Evolutionary conservation across 306 rosid species (phyloP).

Genomic region (Pyrus bretschneideri): DNA sequence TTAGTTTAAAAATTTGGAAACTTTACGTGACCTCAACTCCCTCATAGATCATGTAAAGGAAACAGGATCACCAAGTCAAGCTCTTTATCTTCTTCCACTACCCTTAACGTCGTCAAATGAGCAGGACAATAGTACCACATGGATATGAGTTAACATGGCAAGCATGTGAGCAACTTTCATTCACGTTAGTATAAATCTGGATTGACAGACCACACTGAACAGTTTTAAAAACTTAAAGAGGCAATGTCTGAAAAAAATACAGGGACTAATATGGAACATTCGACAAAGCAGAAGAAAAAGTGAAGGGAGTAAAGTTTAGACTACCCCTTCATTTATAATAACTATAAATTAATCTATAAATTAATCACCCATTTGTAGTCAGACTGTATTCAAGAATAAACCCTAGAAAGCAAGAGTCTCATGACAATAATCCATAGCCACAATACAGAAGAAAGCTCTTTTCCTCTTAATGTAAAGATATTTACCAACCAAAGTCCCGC

Average conservation of each 20-base stretch:
- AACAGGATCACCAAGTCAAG: not conserved
- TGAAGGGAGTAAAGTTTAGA: too few species aligned
- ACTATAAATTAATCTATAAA: too few species aligned
- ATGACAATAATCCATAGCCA: too few species aligned
- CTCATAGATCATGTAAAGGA: not conserved
- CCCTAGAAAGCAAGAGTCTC: too few species aligned
- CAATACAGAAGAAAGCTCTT: too few species aligned
- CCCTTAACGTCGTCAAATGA: not conserved
- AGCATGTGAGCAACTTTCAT: not conserved
- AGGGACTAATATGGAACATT: not conserved
- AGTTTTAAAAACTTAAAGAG: not conserved
- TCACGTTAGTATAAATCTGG: not conserved
- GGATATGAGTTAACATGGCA: not conserved
- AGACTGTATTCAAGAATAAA: too few species aligned
- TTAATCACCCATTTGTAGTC: too few species aligned
- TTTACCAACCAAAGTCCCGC: too few species aligned
- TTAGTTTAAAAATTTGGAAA: not conserved
- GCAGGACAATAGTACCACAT: not conserved
- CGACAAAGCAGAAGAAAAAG: not conserved
- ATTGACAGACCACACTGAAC: not conserved
- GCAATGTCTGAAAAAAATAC: not conserved
- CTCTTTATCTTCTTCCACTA: not conserved
- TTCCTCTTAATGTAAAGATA: too few species aligned
- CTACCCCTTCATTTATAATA: not conserved
- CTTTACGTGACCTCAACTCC: not conserved